Percentiles rank a stretch among this genome's conserved stretches.
Conservation (phyloP, 139 green algal genomes). For the Closterium sp. region DNA sequence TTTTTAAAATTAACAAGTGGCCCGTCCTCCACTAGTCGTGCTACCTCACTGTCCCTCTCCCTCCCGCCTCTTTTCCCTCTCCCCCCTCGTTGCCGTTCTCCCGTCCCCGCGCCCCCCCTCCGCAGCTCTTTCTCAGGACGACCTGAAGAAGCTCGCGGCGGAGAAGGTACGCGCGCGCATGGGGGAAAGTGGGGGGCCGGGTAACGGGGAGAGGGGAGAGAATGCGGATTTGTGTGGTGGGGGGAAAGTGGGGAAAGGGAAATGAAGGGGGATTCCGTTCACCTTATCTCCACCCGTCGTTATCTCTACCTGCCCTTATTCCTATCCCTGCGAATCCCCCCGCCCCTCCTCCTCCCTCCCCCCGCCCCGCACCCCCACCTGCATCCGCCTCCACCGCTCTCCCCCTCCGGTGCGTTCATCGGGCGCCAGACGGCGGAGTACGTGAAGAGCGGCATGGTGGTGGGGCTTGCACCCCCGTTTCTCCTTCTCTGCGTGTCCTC, state of each 20-base stretch:
- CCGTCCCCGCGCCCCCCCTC: not conserved
- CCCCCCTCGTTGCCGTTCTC: not conserved
- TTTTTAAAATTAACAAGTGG: no score
- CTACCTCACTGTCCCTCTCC: not conserved
- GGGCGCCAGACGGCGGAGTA: conserved; percentile 75
- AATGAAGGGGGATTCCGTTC: no score
- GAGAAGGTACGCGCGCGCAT: conserved; percentile 38
- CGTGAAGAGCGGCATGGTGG: conserved; percentile 91
- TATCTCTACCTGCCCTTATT: no score
- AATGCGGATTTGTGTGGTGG: conserved; percentile 1
- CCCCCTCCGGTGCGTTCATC: not conserved
- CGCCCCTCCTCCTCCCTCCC: no score
- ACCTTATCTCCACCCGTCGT: no score
- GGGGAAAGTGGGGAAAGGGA: not conserved
- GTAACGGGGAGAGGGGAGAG: not conserved
- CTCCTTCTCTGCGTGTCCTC: conserved; percentile 58
- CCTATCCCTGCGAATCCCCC: no score
- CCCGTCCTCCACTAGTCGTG: no score
- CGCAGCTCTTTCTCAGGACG: conserved; percentile 44
- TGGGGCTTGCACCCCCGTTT: conserved; percentile 95
- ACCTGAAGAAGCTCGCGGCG: conserved; percentile 52
- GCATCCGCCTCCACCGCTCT: not conserved
- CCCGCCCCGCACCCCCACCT: no score
- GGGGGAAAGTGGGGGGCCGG: not conserved
- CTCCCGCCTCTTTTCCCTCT: not conserved